Percentiles rank a stretch among this genome's conserved stretches.
Evolutionary conservation across 1,284 basidiomycete species (phyloP).

Genomic region (Salmacisia buchloeana): DNA sequence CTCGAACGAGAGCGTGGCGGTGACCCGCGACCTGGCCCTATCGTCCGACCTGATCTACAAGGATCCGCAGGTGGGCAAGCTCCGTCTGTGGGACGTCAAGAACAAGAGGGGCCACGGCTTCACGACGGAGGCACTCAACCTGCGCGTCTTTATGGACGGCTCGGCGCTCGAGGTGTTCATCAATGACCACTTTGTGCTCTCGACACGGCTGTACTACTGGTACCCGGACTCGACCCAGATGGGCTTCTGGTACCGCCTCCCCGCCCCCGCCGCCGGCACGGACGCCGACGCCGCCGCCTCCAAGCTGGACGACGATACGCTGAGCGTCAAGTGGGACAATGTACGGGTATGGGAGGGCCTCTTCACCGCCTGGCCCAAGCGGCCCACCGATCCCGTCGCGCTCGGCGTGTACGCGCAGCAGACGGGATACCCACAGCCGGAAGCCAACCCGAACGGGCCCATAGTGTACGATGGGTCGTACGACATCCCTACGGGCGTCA

Average conservation of each 20-base stretch:
- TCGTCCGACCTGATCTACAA: constrained; percentile 7
- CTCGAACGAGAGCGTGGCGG: constrained; percentile 17
- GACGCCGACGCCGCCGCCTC: constrained; percentile 3
- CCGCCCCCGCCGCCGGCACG: neutral
- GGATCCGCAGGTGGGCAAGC: constrained; percentile 15
- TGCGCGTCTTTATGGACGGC: constrained; percentile 23
- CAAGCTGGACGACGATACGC: too few species aligned
- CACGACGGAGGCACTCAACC: constrained; percentile 5
- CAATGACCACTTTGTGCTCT: constrained; percentile 22
- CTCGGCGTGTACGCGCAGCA: constrained; percentile 12
- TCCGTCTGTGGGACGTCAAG: constrained; percentile 20
- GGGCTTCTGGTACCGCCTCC: constrained; percentile 19
- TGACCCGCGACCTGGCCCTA: constrained; percentile 20
- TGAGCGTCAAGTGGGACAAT: too few species aligned
- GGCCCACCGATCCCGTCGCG: constrained; percentile 16
- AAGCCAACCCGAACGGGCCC: constrained; percentile 16
- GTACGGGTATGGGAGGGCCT: constrained; percentile 19
- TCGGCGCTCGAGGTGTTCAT: constrained; percentile 23
- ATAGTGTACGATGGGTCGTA: neutral
- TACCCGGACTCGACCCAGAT: constrained; percentile 13
- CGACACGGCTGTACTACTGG: constrained; percentile 23
- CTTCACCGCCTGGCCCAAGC: constrained; percentile 18
- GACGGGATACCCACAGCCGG: constrained; percentile 19
- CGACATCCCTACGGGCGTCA: neutral
- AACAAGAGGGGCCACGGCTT: neutral